Evolutionary conservation across 345 rosid species (phyloP), one percentile per base, ranked within the genome.

Genomic region (Passiflora organensis): DNA sequence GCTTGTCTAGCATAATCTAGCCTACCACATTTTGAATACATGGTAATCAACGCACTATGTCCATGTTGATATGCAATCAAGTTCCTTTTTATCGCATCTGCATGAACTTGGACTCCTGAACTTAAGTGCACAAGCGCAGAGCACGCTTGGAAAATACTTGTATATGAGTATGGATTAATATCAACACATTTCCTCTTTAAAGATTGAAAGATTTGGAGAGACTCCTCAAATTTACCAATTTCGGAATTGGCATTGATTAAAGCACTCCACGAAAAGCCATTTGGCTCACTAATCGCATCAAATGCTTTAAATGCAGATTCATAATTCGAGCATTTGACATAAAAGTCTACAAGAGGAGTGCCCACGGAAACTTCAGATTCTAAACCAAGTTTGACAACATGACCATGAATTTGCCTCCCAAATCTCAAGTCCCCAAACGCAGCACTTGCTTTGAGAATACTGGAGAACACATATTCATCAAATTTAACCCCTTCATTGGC

Each of bases 311-410:
- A 65, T 56, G 96, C 96, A 64, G 74, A 81, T 46, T 77, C 66
- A 8, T 77, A 79, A 61, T 56, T 66, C 3, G 64, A 49, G 55
- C 87, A 87, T 73, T 87, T 87, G 58, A 72, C 62, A 55, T 82
- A 84, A 16, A 81, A 81, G 71, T 77, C 83, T 32, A 84, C 84
- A 0, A 87, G 84, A 46, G 95, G 87, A 63, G 96, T 87, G 74
- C 89, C 91, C 44, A 72, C 82, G 0, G 80, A 82, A 56, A 82
- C 91, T 36, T 82, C 79, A n/a, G 71, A 55, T 69, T 79, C 89
- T 60, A 84, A 32, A 52, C 93, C 82, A 56, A 72, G 75, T 80
- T 82, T 87, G 49, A 69, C 81, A 1, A 79, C 63, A 21, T 57
- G 66, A 9, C 81, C 72, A 73, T 84, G 96, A 44, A 82, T 72